phyloP scores from a whole-genome alignment of 345 rosid genomes.

The Mangifera indica region DNA sequence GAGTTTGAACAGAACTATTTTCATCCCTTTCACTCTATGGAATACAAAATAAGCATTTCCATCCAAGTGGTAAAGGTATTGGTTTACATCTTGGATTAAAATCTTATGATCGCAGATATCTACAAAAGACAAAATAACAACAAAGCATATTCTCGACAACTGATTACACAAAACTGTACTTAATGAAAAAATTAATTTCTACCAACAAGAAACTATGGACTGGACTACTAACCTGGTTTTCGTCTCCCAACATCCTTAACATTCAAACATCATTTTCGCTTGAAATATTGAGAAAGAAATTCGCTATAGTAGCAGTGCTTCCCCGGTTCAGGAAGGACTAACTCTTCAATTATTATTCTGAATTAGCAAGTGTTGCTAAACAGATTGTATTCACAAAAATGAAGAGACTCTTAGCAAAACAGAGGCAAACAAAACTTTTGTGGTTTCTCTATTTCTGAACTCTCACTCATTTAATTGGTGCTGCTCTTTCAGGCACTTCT shows the following conservation, averaged over 20 bases:
- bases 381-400: neutral
- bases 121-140: neutral
- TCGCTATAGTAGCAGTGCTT: neutral
- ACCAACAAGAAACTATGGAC: neutral
- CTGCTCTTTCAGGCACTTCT: no score
- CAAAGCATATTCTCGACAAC: neutral
- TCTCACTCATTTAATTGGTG: neutral
- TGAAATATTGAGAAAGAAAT: conserved; percentile 3
- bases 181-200: neutral
- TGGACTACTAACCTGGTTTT: neutral
- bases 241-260: neutral
- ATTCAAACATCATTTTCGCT: neutral
- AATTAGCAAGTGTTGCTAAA: neutral
- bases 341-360: neutral
- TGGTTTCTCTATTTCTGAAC: neutral
- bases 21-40: neutral
- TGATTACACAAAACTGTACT: neutral
- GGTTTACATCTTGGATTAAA: neutral
- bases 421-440: no score
- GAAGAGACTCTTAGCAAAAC: neutral
- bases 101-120: neutral
- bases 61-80: neutral
- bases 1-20: neutral
- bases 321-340: neutral
- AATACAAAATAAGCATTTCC: neutral